Evolutionary conservation across 352 stramenopile genomes (phyloP).

Genomic region (Globisporangium middletonii): DNA sequence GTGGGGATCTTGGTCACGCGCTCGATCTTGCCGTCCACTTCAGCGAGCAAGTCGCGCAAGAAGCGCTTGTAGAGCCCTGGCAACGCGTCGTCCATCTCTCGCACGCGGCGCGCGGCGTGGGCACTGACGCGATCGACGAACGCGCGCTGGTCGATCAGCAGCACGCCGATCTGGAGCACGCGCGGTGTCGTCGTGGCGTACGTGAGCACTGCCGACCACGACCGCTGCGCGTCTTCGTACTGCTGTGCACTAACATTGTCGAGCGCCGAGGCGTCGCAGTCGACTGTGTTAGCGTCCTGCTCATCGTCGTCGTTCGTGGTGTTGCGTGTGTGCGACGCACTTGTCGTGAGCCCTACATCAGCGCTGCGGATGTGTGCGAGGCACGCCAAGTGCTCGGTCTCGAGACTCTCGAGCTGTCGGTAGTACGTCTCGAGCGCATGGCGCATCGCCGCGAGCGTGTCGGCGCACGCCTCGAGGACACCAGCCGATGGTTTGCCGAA

Average conservation of each 20-base stretch:
- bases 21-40: conserved; percentile 51
- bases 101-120: conserved; percentile 26
- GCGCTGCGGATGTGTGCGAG: conserved; percentile 7
- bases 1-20: conserved; percentile 55
- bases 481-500: conserved; percentile 25
- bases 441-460: conserved; percentile 19
- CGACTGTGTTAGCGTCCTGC: conserved; percentile 8
- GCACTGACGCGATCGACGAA: conserved; percentile 28
- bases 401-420: conserved; percentile 22
- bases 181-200: conserved; percentile 25
- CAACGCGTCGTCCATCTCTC: conserved; percentile 33
- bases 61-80: conserved; percentile 50
- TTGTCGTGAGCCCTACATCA: conserved; percentile 7
- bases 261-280: background rate
- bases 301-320: no score
- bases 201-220: conserved; percentile 29
- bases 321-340: conserved; percentile 13
- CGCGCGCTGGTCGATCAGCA: conserved; percentile 47
- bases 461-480: conserved; percentile 17
- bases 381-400: conserved; percentile 30
- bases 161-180: conserved; percentile 39
- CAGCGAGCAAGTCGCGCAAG: conserved; percentile 32
- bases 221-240: conserved; percentile 35
- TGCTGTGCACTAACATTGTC: conserved; percentile 16
- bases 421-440: conserved; percentile 25